These are phyloP conservation scores for Limonium bicolor DNA, from an alignment of 148 eudicot species.

Conservation along the genomic window DNA sequence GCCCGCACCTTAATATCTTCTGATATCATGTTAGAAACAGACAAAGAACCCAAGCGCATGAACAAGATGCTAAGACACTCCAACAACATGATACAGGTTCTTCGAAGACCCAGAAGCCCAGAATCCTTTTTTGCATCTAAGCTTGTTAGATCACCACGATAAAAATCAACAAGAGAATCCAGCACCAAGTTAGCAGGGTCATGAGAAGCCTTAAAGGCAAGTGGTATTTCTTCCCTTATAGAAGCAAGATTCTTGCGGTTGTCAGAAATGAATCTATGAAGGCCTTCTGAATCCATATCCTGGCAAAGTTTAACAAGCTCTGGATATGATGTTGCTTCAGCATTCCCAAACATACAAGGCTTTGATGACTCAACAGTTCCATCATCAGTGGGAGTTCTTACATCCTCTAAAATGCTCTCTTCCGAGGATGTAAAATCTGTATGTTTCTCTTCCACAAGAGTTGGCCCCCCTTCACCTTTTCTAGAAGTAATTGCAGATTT, in stretches of 20 bases:
- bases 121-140: conserved; percentile 83
- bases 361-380: conserved; percentile 25
- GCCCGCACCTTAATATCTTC: conserved; percentile 56
- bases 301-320: conserved; percentile 70
- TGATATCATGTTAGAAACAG: conserved; percentile 40
- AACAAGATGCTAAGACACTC: conserved; percentile 80
- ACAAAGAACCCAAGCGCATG: conserved; percentile 21
- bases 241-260: conserved; percentile 97
- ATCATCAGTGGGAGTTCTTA: conserved; percentile 18
- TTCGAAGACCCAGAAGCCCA: conserved; percentile 71
- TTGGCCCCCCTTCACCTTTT: conserved; percentile 24
- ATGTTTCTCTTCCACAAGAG: conserved; percentile 30
- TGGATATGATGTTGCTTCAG: conserved; percentile 55
- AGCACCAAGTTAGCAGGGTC: conserved; percentile 82
- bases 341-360: conserved; percentile 29
- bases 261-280: conserved; percentile 91
- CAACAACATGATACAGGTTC: conserved; percentile 97
- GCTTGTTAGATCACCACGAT: conserved; percentile 40
- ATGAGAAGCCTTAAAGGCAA: conserved; percentile 64
- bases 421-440: conserved; percentile 33
- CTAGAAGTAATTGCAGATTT: conserved; percentile 16
- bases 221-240: conserved; percentile 85
- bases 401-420: conserved; percentile 22
- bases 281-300: conserved; percentile 79
- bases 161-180: conserved; percentile 72